Evolutionary conservation across 352 stramenopile species (phyloP), one percentile per base, ranked within the genome.

Genomic region (Phytopythium vexans): DNA sequence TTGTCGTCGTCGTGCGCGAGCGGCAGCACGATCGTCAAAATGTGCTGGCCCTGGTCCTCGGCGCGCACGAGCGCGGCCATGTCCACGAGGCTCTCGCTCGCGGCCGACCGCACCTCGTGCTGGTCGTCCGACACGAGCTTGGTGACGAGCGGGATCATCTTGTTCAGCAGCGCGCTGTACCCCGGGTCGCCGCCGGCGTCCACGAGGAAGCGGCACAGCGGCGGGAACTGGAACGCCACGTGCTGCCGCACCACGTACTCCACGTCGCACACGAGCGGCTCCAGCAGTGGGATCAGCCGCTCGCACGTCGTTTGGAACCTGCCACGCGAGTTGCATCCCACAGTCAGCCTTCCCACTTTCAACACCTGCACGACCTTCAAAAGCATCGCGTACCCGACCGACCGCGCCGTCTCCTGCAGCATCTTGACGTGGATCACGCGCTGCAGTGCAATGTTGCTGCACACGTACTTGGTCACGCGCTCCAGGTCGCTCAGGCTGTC

Each of bases 391-490:
- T 53, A 92, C 52, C 89, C 89, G 3, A 94, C 78, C 15, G 73
- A 66, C 9, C 80, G 58, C 6, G 89, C 85, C n/a, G 87, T 96
- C 42, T 97, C 89, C 15, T 84, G 86, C 37, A 98, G 62, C 89
- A 97, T 98, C 72, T 97, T 97, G 16, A 98, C 94, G 70, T 99
- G 96, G 45, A 99, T 97, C 7, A 99, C 83, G 52, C 96, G 85
- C 72, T 99, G 97, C 38, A 99, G 64, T 8, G 96, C 95, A 66
- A 99, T 99, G 62, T 86, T 92, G 64, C 88, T 97, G 68, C 85
- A 95, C 49, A 89, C 87, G 70, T 99, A 99, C 57, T 96, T 92
- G 48, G 95, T 90, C 27, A 99, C 84, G 37, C 97, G 86, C 58
- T 98, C 83, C 35, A 99, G 68, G 54, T 98, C 81, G 55, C 84